Conservation (phyloP, 2,329 filamentous ascomycete genomes). For the Colletotrichum viniferum region DNA sequence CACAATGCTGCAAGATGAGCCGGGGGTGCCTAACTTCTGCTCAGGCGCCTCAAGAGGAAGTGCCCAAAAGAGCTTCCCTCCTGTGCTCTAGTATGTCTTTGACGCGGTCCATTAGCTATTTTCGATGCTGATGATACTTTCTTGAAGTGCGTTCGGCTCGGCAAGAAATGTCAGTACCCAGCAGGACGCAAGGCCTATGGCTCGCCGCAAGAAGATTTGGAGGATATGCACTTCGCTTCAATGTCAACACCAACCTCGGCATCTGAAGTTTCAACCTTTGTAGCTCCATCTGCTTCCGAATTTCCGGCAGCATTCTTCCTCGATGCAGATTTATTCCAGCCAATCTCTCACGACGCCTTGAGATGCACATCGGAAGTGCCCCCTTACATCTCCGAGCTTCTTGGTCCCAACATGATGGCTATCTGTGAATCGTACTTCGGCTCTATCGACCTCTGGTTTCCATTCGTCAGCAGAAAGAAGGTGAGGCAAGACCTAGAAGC, state of each 20-base stretch:
- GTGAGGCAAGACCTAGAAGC: background rate
- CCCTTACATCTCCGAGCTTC: background rate
- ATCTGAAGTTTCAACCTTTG: background rate
- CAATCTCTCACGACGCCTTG: background rate
- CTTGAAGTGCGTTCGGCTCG: conserved; percentile 25
- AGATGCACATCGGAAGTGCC: background rate
- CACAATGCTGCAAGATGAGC: background rate
- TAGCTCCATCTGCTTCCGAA: background rate
- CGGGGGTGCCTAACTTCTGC: background rate
- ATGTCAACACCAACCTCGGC: background rate
- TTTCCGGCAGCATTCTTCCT: conserved; percentile 27
- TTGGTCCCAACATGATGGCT: background rate
- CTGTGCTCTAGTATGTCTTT: conserved; percentile 24
- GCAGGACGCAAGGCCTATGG: background rate
- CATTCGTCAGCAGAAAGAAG: conserved; percentile 27
- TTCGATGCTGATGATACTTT: background rate
- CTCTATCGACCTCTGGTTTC: conserved; percentile 27
- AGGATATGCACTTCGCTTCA: background rate
- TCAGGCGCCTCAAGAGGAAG: conserved; percentile 16
- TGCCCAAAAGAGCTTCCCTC: conserved; percentile 20
- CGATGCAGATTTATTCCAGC: conserved; percentile 23
- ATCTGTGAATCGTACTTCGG: conserved; percentile 23
- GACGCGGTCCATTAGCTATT: background rate
- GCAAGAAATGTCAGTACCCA: conserved; percentile 28
- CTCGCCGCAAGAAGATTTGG: background rate